Evolutionary conservation across 2,329 filamentous ascomycete genomes (phyloP), one percentile per base, ranked within the genome.

Genomic region (Arthroderma sp.): DNA sequence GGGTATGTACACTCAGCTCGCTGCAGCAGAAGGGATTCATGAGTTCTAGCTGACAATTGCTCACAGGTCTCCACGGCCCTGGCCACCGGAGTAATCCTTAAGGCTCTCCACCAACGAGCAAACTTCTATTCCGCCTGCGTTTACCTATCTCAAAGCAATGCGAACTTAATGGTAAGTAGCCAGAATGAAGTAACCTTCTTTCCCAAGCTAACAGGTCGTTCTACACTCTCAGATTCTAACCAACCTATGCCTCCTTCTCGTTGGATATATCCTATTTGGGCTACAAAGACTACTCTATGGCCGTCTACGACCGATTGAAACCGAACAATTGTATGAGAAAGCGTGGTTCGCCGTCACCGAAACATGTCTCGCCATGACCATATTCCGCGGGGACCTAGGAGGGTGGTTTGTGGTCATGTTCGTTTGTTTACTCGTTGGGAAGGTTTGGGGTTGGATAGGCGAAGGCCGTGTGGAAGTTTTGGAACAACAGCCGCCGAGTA

Each of bases 61-160:
- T 38, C 47, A 47, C 54, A 87, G 83, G 74, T 78, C 64, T 95
- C 89, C 45, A 80, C 83, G 63, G 81, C 80, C 66, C 80, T 94
- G 61, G 89, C 89, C 56, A 82, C 78, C 52, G 78, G 80, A 56
- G 87, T 94, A 48, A 74, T 95, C 49, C 67, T 94, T 47, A 91
- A 88, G 60, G 89, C 91, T 50, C 89, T 96, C 66, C 83, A 91
- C 60, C 85, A 96, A 68, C 80, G 91, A 52, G 82, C 91, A 51
- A 98, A 98, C 67, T 98, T 96, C 73, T 98, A 98, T 69, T 93
- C 89, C 44, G 88, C 91, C 53, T 91, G 87, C 68, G 91, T 98
- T 40, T 94, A 96, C 66, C 78, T 98, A 42, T 85, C 88, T 36
- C 89, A 96, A 66, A 95, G 87, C 65, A 96, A 91, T 69, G 81